These are phyloP conservation scores for Rhodocollybia butyracea DNA, from an alignment of 768 basidiomycete species.

Conservation along the genomic window DNA sequence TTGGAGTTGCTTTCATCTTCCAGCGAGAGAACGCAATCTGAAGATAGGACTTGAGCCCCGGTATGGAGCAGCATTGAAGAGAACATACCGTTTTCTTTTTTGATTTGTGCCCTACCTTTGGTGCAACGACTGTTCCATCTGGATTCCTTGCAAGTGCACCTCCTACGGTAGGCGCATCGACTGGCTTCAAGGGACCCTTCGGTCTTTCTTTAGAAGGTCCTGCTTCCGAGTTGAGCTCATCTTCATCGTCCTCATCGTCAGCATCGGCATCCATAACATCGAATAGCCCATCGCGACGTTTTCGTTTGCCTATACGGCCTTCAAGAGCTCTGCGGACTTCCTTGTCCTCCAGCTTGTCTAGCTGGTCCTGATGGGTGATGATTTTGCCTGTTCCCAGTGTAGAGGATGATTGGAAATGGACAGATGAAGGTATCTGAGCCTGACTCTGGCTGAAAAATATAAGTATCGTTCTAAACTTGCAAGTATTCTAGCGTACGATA, in stretches of 20 bases:
- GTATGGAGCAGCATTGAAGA: constrained; percentile 3
- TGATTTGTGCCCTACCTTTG: constrained; percentile 44
- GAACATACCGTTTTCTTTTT: constrained; percentile 42
- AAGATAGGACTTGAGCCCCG: background rate
- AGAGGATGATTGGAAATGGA: constrained; percentile 74
- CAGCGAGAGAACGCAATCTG: constrained; percentile 48
- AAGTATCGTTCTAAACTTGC: constrained; percentile 15
- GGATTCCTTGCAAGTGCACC: constrained; percentile 64
- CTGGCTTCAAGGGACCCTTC: background rate
- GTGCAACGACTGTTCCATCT: constrained; percentile 56
- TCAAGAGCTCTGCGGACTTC: constrained; percentile 51
- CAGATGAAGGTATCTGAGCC: constrained; percentile 53
- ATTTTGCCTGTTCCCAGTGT: constrained; percentile 76
- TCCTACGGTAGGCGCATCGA: constrained; percentile 35
- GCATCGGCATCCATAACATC: constrained; percentile 32
- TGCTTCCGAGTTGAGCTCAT: background rate
- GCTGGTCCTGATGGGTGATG: constrained; percentile 54
- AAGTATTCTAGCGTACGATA: constrained; percentile 55
- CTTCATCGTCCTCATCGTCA: constrained; percentile 26
- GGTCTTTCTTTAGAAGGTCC: constrained; percentile 12
- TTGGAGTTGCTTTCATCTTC: constrained; percentile 31
- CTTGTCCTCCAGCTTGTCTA: constrained; percentile 59
- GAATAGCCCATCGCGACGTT: constrained; percentile 39
- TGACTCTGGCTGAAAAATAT: constrained; percentile 64
- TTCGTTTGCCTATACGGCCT: constrained; percentile 45